Evolutionary conservation across 2,329 filamentous ascomycete species (phyloP).

Genomic region (Zymoseptoria tritici): DNA sequence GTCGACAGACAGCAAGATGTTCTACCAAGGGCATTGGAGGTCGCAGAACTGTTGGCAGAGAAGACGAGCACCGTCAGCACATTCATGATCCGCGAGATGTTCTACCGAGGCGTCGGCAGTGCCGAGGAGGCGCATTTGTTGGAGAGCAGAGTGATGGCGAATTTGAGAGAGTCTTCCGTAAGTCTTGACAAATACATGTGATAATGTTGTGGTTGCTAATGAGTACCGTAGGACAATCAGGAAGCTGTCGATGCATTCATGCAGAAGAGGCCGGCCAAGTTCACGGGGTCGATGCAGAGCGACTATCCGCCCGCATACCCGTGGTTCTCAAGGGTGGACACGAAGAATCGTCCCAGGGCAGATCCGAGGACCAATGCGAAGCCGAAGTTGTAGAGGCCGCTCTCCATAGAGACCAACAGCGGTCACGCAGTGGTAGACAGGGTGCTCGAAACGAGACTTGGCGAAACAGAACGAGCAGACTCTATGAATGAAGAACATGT

Average conservation of each 20-base stretch:
- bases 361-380: slow-evolving; percentile 13
- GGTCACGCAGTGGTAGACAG: background rate
- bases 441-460: background rate
- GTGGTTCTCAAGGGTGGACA: slow-evolving; percentile 12
- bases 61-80: slow-evolving; percentile 16
- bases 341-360: slow-evolving; percentile 13
- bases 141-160: slow-evolving; percentile 15
- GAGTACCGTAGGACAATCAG: slow-evolving; percentile 7
- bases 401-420: no score
- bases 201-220: background rate
- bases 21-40: slow-evolving; percentile 9
- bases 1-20: slow-evolving; percentile 15
- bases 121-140: slow-evolving; percentile 16
- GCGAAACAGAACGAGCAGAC: background rate
- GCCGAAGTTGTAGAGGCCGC: slow-evolving; percentile 7
- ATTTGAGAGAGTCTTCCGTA: slow-evolving; percentile 14
- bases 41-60: slow-evolving; percentile 9
- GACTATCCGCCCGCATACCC: slow-evolving; percentile 16
- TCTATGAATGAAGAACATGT: background rate
- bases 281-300: slow-evolving; percentile 12
- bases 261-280: slow-evolving; percentile 14
- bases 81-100: slow-evolving; percentile 19
- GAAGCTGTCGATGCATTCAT: slow-evolving; percentile 17
- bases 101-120: slow-evolving; percentile 13
- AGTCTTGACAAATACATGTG: background rate